Base-by-base conservation (phyloP, 1,284 basidiomycete species). In the Kalmanozyma brasiliensis region DNA sequence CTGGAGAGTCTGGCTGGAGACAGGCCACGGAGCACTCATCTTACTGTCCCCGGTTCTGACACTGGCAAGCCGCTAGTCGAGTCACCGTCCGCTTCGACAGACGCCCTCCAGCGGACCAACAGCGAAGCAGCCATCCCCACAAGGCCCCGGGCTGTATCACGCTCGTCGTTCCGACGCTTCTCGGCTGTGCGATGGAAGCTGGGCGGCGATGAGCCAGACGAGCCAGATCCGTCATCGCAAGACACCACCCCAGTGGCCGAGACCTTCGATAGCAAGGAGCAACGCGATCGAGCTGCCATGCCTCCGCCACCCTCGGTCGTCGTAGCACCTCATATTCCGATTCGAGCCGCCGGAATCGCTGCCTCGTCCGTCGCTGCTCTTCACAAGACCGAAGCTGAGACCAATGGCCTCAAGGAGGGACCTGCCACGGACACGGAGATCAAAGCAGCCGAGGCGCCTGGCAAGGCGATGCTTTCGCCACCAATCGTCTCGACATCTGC, bases 171-270 rank as follows among this genome's bases (percentile, higher is more conserved):
- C 33, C 58, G 58, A 42, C 60, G 67, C 5, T 49, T 57, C 6
- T 70, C 67, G 17, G 56, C 61, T 8, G 53, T 70, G 5, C 63
- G 68, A 7, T 71, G 68, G 68, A 43, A 53, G n/a, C 11, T 66
- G n/a, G 63, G 26, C 7, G 47, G 29, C 20, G 49, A 38, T 8
- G 36, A 48, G 42, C 42, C n/a, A 24, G 30, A 8, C 17, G 19
- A 29, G 11, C 26, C 7, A 29, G 26, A 32, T n/a, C 10, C 20
- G 14, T 17, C 33, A n/a, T 51, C 57, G 36, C 46, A 48, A 30
- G 53, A 47, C 4, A 49, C 47, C 1, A 46, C 53, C 4, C 55
- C 49, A 8, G 47, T 43, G 6, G 53, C 44, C 13, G 52, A 57
- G 20, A 43, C 37, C 26, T 16, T 38, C 33, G 30, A 48, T 23